phyloP scores from a whole-genome alignment of 1,139 yeast genomes.

The Pneumocystis sp. region DNA sequence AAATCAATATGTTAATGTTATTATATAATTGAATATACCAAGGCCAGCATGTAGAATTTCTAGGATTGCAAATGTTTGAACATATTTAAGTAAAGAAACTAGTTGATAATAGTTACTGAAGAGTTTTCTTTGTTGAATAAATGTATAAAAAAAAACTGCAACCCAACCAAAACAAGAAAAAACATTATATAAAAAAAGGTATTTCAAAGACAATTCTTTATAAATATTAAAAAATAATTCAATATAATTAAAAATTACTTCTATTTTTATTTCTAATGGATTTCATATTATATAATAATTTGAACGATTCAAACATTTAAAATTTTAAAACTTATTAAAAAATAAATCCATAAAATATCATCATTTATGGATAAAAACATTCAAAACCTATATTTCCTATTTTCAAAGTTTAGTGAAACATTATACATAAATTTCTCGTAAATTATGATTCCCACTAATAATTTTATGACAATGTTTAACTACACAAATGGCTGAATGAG shows the following conservation, averaged over 20 bases:
- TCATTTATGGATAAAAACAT: background rate
- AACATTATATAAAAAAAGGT: constrained; percentile 43
- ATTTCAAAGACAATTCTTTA: constrained; percentile 10
- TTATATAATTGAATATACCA: constrained; percentile 27
- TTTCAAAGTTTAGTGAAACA: background rate
- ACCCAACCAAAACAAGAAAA: constrained; percentile 56
- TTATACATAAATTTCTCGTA: constrained; percentile 3
- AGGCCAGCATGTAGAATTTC: constrained; percentile 66
- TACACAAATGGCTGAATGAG: background rate
- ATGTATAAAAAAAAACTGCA: constrained; percentile 32
- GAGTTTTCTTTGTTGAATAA: constrained; percentile 30
- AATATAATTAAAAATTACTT: background rate
- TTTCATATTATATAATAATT: background rate
- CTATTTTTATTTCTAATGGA: background rate
- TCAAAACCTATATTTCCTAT: background rate
- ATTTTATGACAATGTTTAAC: constrained; percentile 3
- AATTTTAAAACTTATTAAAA: background rate
- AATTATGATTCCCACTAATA: background rate
- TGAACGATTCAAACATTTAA: background rate
- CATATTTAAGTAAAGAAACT: constrained; percentile 41
- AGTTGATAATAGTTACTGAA: constrained; percentile 43
- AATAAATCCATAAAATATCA: background rate
- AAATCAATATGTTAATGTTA: background rate
- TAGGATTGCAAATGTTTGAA: constrained; percentile 71
- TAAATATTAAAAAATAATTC: background rate